These are phyloP conservation scores for Hansenula lynferdii DNA, from an alignment of 1,139 yeast species.

Conservation along the genomic window DNA sequence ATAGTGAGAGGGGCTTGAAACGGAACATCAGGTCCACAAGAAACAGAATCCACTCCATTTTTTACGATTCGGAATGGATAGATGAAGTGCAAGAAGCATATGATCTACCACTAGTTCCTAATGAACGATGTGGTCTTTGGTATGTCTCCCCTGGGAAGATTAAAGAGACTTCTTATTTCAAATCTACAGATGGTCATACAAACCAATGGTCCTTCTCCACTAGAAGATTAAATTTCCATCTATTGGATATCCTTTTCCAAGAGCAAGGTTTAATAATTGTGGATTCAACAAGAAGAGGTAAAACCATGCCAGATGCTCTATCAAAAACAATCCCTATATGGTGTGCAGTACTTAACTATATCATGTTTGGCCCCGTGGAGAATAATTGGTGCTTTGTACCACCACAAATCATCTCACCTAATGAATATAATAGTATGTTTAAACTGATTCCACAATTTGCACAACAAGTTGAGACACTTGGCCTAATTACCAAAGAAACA, in stretches of 20 bases:
- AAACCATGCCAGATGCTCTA: conserved; percentile 78
- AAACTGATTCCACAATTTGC: conserved; percentile 47
- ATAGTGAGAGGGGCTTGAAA: conserved; percentile 22
- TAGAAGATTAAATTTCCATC: conserved; percentile 68
- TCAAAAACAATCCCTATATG: conserved; percentile 87
- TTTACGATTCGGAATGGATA: conserved; percentile 51
- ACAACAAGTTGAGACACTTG: conserved; percentile 36
- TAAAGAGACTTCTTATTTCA: conserved; percentile 61
- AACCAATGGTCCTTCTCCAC: conserved; percentile 75
- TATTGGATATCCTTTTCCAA: conserved; percentile 42
- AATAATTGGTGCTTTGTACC: conserved; percentile 43
- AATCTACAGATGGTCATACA: conserved; percentile 88
- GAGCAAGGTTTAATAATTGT: conserved; percentile 54
- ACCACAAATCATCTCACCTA: conserved; percentile 44
- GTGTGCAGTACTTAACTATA: conserved; percentile 73
- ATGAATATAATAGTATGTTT: conserved; percentile 54
- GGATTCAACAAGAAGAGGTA: conserved; percentile 84
- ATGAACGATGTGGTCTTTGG: conserved; percentile 90
- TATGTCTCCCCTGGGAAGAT: conserved; percentile 47
- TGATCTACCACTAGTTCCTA: conserved; percentile 50
- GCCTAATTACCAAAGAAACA: conserved; percentile 31
- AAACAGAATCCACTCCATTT: conserved; percentile 68
- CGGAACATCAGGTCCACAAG: conserved; percentile 39
- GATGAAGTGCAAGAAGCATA: conserved; percentile 27
- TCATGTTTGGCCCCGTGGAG: conserved; percentile 33